Percentiles rank a stretch among this genome's conserved stretches.
Evolutionary conservation across 148 eudicot genomes (phyloP).

Genomic region (Heliosperma pusillum): DNA sequence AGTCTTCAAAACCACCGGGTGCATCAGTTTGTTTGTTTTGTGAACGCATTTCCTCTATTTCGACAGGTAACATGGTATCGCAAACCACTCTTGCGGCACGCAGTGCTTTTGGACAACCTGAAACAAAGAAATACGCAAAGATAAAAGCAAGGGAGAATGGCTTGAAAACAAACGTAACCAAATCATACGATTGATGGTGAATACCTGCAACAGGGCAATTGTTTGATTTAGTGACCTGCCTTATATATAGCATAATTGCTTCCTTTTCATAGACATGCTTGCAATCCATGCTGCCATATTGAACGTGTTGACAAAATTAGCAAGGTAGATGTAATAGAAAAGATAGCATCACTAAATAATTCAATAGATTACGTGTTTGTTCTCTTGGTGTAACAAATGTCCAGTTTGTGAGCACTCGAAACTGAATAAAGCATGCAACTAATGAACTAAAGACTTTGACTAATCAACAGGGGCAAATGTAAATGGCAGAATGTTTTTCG

Average conservation of each 20-base stretch:
- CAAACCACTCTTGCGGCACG: conserved; percentile 44
- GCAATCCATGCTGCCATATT: conserved; percentile 66
- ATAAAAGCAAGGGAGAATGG: background rate
- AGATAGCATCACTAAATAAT: background rate
- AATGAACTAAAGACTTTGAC: too few species aligned
- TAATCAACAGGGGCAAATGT: too few species aligned
- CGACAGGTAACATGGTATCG: conserved; percentile 61
- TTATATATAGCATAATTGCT: conserved; percentile 47
- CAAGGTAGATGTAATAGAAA: conserved; percentile 3
- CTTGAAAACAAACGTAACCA: background rate
- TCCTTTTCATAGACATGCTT: conserved; percentile 77
- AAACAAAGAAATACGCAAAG: background rate
- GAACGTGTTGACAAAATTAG: background rate
- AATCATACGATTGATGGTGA: conserved; percentile 10
- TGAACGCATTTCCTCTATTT: conserved; percentile 71
- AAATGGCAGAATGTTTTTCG: too few species aligned
- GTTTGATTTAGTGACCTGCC: background rate
- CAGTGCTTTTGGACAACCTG: conserved; percentile 64
- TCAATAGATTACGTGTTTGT: background rate
- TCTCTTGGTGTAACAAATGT: too few species aligned
- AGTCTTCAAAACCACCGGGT: conserved; percentile 58
- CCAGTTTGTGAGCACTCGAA: too few species aligned
- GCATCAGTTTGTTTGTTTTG: conserved; percentile 36
- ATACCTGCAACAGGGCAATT: background rate
- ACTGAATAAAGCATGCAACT: too few species aligned